These are phyloP conservation scores for Solanum sejunctum DNA, from an alignment of 257 asterid genomes.

Conservation along the genomic window DNA sequence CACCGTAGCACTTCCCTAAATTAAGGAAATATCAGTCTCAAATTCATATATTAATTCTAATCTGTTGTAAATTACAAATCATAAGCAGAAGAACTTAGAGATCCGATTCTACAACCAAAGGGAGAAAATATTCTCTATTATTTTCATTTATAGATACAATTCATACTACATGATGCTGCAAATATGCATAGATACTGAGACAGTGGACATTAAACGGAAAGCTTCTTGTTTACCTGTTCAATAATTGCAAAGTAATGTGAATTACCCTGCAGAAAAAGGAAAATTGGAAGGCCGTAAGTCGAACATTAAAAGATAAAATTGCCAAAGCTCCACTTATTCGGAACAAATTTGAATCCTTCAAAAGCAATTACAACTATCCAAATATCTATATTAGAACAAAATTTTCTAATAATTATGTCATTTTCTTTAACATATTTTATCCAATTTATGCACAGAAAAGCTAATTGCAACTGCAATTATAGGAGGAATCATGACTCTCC, in stretches of 20 bases:
- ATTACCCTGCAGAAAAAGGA: conserved; percentile 72
- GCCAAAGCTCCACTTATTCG: not conserved
- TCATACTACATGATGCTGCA: not conserved
- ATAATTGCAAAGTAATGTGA: conserved; percentile 95
- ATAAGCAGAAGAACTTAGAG: not conserved
- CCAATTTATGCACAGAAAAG: not conserved
- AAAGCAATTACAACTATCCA: not conserved
- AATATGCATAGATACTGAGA: not conserved
- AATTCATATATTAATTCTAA: not conserved
- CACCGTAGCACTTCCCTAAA: not conserved
- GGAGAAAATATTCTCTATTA: not conserved
- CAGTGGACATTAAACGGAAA: not conserved
- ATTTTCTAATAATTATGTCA: not conserved
- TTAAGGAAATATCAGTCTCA: not conserved
- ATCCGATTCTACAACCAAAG: not conserved
- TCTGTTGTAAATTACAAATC: conserved; percentile 3
- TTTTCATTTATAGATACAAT: not conserved
- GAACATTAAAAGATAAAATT: not conserved
- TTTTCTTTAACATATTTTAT: not conserved
- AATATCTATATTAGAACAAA: not conserved
- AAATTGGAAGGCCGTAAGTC: conserved; percentile 5
- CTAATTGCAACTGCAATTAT: not conserved
- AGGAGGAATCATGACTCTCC: not conserved
- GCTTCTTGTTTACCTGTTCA: conserved; percentile 60
- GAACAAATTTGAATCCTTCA: not conserved